phyloP scores from a whole-genome alignment of 2,329 filamentous ascomycete genomes.

The Plectosphaerella cucumerina region DNA sequence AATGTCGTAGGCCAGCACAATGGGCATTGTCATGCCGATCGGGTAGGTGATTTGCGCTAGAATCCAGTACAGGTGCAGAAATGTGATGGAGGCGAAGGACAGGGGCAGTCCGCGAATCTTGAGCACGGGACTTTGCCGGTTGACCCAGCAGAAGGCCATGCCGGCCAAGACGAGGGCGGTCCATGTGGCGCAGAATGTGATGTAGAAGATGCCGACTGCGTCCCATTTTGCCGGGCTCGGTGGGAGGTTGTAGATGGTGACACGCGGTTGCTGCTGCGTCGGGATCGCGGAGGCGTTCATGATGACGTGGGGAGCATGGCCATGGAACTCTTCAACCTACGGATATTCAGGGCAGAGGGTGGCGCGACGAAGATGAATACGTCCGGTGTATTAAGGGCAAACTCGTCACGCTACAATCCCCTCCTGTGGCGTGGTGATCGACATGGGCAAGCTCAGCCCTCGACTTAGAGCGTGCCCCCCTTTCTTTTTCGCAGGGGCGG shows the following conservation, averaged over 20 bases:
- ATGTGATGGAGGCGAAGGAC: slow-evolving; percentile 33
- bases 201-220: slow-evolving; percentile 22
- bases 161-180: slow-evolving; percentile 25
- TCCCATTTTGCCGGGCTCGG: slow-evolving; percentile 20
- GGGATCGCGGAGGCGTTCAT: too few species aligned
- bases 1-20: slow-evolving; percentile 37
- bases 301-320: too few species aligned
- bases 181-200: slow-evolving; percentile 21
- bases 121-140: slow-evolving; percentile 29
- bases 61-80: slow-evolving; percentile 33
- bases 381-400: too few species aligned
- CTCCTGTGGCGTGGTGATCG: too few species aligned
- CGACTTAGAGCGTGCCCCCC: too few species aligned
- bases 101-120: slow-evolving; percentile 35
- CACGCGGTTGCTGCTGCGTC: neutral
- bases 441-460: too few species aligned
- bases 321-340: too few species aligned
- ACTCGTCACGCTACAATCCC: too few species aligned
- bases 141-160: slow-evolving; percentile 26
- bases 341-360: too few species aligned
- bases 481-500: too few species aligned
- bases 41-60: slow-evolving; percentile 37
- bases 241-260: slow-evolving; percentile 25
- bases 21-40: slow-evolving; percentile 33
- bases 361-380: too few species aligned